A percentile compares a stretch with the other conserved stretches of the same genome.
Evolutionary conservation across 1,284 basidiomycete genomes (phyloP).

Genomic region (Golubevia sp.): DNA sequence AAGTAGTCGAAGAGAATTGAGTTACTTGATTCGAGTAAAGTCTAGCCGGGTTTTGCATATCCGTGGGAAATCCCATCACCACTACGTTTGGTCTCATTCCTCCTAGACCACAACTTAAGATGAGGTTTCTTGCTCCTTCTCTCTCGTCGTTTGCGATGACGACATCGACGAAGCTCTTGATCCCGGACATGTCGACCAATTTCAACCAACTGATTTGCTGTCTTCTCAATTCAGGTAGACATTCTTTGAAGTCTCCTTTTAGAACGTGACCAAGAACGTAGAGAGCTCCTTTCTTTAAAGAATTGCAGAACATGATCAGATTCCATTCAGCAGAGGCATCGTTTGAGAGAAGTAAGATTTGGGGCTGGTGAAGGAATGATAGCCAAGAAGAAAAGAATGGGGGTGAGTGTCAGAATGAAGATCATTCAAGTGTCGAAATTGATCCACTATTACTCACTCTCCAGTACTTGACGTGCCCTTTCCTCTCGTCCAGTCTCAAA

Average conservation of each 20-base stretch:
- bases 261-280: constrained; percentile 57
- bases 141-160: constrained; percentile 56
- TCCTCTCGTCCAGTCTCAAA: constrained; percentile 55
- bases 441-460: too few species aligned
- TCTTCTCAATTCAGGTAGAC: constrained; percentile 48
- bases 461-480: constrained; percentile 61
- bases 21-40: not conserved
- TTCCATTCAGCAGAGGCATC: constrained; percentile 58
- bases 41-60: constrained; percentile 22
- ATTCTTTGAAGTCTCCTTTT: constrained; percentile 57
- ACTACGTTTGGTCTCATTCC: constrained; percentile 60
- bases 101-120: constrained; percentile 52
- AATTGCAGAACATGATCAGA: constrained; percentile 61
- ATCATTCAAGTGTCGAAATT: too few species aligned
- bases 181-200: constrained; percentile 55
- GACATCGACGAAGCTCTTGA: constrained; percentile 58
- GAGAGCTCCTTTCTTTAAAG: constrained; percentile 57
- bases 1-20: not conserved
- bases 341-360: constrained; percentile 56
- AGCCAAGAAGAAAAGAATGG: too few species aligned
- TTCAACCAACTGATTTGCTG: constrained; percentile 59
- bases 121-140: constrained; percentile 53
- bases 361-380: too few species aligned
- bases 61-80: constrained; percentile 54
- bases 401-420: too few species aligned